These are phyloP conservation scores for Cadophora luteo-olivacea DNA, from an alignment of 2,329 filamentous ascomycete genomes.

Conservation along the genomic window DNA sequence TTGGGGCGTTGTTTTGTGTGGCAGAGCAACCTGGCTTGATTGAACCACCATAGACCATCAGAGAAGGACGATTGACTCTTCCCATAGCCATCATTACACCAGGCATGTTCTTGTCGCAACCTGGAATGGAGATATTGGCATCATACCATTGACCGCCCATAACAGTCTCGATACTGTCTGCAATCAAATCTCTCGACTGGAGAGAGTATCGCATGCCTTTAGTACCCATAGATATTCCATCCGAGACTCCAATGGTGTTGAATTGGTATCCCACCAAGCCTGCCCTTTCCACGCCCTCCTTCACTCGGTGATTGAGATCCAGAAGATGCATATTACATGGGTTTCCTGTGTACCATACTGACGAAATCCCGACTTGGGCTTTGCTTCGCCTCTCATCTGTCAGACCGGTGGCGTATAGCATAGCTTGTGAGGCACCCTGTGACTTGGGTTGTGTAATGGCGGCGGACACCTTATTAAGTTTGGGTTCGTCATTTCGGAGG, in stretches of 20 bases:
- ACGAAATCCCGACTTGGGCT: conserved; percentile 96
- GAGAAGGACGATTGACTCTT: conserved; percentile 87
- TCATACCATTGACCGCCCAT: conserved; percentile 99
- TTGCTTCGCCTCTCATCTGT: conserved; percentile 89
- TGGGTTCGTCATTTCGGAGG: conserved; percentile 42
- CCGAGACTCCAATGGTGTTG: conserved; percentile 98
- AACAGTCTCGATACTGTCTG: conserved; percentile 97
- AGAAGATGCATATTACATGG: conserved; percentile 99
- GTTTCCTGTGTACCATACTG: conserved; percentile 97
- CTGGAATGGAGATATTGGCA: conserved; percentile 93
- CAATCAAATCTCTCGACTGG: conserved; percentile 95
- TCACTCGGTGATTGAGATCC: conserved; percentile 65
- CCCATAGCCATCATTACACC: conserved; percentile 93
- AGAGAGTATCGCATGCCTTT: conserved; percentile 95
- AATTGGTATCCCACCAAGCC: conserved; percentile 94
- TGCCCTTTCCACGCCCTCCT: conserved; percentile 73
- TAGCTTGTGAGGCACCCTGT: conserved; percentile 97
- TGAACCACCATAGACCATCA: conserved; percentile 98
- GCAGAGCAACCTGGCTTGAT: conserved; percentile 89
- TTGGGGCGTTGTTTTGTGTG: conserved; percentile 73
- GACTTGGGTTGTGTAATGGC: conserved; percentile 96
- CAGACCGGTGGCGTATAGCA: conserved; percentile 96
- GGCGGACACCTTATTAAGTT: conserved; percentile 84
- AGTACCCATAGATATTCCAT: conserved; percentile 98
- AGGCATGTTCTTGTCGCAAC: conserved; percentile 99